Evolutionary conservation across 495 filamentous ascomycete species (phyloP), one percentile per base, ranked within the genome.

Genomic region (Neurospora pannonica): DNA sequence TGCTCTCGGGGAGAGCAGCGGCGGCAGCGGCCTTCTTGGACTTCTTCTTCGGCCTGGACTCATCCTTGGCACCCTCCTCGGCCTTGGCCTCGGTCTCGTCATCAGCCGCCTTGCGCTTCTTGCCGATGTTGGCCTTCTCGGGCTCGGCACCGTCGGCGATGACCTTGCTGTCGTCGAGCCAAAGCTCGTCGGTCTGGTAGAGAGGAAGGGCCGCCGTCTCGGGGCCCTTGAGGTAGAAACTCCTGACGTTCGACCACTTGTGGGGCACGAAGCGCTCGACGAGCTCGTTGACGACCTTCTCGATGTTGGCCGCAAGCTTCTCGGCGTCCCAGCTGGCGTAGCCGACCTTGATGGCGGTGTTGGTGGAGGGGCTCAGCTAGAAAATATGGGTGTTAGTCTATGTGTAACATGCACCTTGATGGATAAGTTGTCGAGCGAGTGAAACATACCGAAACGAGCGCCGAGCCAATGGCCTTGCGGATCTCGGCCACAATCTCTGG

Each of bases 171-270:
- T 95, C 92, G 71, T 94, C 92, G 39, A 92, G 84, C 93, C 95
- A 99, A 71, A 99, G 83, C 85, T 98, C 93, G 78, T 91, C 89
- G 10, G 96, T 92, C 78, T 98, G 85, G 92, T 93, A 99, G 75
- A 99, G 90, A 17, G 96, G 96, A 77, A 99, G 85, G 15, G 95
- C 93, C 74, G 89, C 92, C 11, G 94, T 97, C 76, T 91, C 89
- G 11, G 93, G 90, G 8, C 92, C 92, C 86, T 98, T 99, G 83
- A 99, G 86, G 84, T 97, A 94, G 69, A 98, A 81, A 70, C 88
- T 87, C 82, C 91, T 90, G 71, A 98, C 88, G 79, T 93, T 94
- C 74, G 88, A 88, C 94, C 94, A 98, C 73, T 93, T 90, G 77
- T 93, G 90, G 6, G 94, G 87, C 6, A 98, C 87, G 73, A 91